Evolutionary conservation across 208 protist species (phyloP).

Genomic region (Crithidia fasciculata): DNA sequence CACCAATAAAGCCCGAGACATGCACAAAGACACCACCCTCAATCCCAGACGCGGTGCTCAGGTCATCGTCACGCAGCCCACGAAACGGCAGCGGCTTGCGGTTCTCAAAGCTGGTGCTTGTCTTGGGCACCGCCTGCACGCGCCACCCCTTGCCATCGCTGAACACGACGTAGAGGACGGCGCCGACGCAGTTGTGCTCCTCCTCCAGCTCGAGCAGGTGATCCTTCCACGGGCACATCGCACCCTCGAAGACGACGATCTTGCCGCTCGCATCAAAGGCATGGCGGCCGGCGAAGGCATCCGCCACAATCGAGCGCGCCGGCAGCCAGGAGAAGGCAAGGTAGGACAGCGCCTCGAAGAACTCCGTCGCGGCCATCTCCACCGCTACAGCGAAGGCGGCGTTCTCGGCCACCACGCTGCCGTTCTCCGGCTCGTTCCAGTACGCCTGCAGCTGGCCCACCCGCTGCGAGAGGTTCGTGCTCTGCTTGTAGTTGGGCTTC

Average conservation of each 20-base stretch:
- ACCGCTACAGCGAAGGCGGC: slow-evolving; percentile 87
- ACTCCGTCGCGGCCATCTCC: slow-evolving; percentile 83
- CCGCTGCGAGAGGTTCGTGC: slow-evolving; percentile 78
- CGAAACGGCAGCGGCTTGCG: slow-evolving; percentile 92
- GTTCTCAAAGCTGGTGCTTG: slow-evolving; percentile 69
- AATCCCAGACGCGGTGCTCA: slow-evolving; percentile 86
- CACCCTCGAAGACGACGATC: slow-evolving; percentile 80
- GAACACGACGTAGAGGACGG: slow-evolving; percentile 91
- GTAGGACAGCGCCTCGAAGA: slow-evolving; percentile 85
- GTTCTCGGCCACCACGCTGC: slow-evolving; percentile 49
- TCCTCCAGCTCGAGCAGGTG: slow-evolving; percentile 93
- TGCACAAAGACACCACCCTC: slow-evolving; percentile 95
- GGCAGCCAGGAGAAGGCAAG: slow-evolving; percentile 93
- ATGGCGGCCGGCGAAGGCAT: slow-evolving; percentile 60
- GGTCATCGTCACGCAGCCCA: slow-evolving; percentile 93
- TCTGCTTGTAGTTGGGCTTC: slow-evolving; percentile 78
- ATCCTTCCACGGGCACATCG: slow-evolving; percentile 94
- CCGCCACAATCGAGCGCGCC: slow-evolving; percentile 82
- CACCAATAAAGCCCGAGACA: slow-evolving; percentile 96
- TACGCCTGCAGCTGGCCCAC: slow-evolving; percentile 84
- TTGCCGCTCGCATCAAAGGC: slow-evolving; percentile 69
- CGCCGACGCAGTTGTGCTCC: slow-evolving; percentile 47
- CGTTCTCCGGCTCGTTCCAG: slow-evolving; percentile 90
- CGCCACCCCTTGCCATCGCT: slow-evolving; percentile 89
- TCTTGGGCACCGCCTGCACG: slow-evolving; percentile 90